Evolutionary conservation across 1,139 yeast species (phyloP), one percentile per base, ranked within the genome.

Genomic region (Chernovozyma aurita): DNA sequence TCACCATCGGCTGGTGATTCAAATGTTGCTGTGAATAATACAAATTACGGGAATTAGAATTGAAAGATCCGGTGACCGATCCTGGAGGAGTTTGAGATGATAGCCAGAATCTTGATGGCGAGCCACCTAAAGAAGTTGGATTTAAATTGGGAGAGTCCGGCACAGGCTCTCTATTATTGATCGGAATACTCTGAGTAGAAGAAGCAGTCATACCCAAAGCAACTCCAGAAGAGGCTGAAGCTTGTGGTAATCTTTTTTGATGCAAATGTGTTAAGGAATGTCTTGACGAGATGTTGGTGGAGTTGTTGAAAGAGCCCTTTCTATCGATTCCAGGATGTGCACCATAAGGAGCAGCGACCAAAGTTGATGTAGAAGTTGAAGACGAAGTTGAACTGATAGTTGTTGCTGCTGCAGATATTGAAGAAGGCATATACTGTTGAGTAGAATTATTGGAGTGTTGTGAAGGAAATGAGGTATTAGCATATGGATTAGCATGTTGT

Each of bases 81-180:
- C 59, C 43, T 6, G 81, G 80, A 1, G 80, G 80, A 0, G 80
- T 73, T 38, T 71, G 73, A 17, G 73, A 66, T 15, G 70, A 62
- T 30, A 76, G 55, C 70, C 77, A 71, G 44, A 76, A 73, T 33
- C 76, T 53, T 4, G 80, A 73, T 1, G 82, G 82, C 3, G 79
- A 73, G 1, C 76, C 78, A 3, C 74, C 73, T 15, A 76, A 37
- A 3, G 80, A 74, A 1, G 72, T 64, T 2, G 82, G 80, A 37
- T 63, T 70, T 39, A 76, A 55, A 41, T 61, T 63, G 1, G 81
- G 81, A 2, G 78, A 73, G 40, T 72, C 78, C 0, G 81, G 80
- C 3, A 32, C 32, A 3, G 51, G 38, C 13, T 20, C 18, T 16
- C 38, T 36, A 27, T 34, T 38, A 16, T 47, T 48, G 25, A 61